Conservation (phyloP, 192 early-diverging fungal genomes). For the Podila horticola region DNA sequence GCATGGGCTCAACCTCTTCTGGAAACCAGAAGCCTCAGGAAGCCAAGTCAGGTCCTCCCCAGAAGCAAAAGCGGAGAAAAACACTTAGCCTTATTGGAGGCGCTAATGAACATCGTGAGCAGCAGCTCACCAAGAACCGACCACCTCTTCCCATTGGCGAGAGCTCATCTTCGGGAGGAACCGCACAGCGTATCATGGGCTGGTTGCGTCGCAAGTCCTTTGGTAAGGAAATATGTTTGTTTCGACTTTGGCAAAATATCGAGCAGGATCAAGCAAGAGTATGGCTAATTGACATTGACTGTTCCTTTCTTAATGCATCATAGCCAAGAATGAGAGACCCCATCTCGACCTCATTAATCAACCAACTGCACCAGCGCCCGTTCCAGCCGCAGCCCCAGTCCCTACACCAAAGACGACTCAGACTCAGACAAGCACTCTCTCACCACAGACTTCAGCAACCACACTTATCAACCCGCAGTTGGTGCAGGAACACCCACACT, state of each 20-base stretch:
- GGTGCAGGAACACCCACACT: neutral
- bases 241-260: neutral
- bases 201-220: conserved; percentile 78
- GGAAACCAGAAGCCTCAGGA: conserved; percentile 15
- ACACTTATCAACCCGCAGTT: neutral
- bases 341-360: conserved; percentile 5
- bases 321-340: conserved; percentile 19
- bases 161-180: conserved; percentile 24
- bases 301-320: neutral
- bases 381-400: conserved; percentile 10
- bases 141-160: conserved; percentile 34
- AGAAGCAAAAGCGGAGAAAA: conserved; percentile 44
- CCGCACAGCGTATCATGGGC: conserved; percentile 76
- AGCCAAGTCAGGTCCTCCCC: conserved; percentile 5
- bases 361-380: conserved; percentile 15
- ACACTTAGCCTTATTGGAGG: conserved; percentile 45
- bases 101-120: conserved; percentile 34
- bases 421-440: conserved; percentile 11
- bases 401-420: conserved; percentile 7
- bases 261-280: too few relatives aligned
- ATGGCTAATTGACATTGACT: neutral
- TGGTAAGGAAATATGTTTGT: conserved; percentile 44
- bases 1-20: neutral
- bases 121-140: conserved; percentile 36
- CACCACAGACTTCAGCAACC: conserved; percentile 8